phyloP scores from a whole-genome alignment of 139 green algal genomes.

The Chlorella sorokiniana region DNA sequence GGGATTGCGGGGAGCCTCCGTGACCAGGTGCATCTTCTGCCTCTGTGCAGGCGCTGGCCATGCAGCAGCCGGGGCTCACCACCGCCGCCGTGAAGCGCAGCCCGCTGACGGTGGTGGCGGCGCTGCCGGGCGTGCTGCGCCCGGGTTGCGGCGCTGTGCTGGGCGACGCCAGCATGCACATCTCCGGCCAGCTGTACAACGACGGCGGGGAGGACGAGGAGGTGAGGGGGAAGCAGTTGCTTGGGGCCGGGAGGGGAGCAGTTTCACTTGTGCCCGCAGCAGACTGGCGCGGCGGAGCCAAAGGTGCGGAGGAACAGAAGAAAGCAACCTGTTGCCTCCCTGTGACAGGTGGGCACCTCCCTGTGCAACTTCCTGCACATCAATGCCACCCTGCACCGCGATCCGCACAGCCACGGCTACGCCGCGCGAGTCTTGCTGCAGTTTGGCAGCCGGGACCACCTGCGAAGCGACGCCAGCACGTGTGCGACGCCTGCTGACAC shows the following conservation, averaged over 20 bases:
- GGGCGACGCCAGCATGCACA: not conserved
- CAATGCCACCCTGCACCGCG: not conserved
- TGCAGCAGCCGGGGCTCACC: slow-evolving; percentile 8
- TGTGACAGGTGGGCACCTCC: slow-evolving; percentile 8
- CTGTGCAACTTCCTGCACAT: slow-evolving; percentile 19
- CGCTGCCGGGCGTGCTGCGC: slow-evolving; percentile 9
- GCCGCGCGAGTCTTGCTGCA: not conserved
- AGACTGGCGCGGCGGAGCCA: not conserved
- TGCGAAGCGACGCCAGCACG: not conserved
- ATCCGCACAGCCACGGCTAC: not conserved
- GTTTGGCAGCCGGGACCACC: slow-evolving; percentile 16
- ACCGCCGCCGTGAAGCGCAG: slow-evolving; percentile 5
- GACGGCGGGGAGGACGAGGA: slow-evolving; percentile 28
- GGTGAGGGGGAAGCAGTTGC: not conserved
- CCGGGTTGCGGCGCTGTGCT: not conserved
- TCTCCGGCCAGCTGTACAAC: slow-evolving; percentile 9
- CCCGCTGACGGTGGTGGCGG: slow-evolving; percentile 20
- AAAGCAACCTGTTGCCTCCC: not conserved
- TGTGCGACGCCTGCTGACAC: not conserved
- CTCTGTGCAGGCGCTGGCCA: slow-evolving; percentile 13
- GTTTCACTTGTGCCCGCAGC: not conserved
- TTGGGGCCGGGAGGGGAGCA: no score
- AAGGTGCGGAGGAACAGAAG: not conserved
- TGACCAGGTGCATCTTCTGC: not conserved
- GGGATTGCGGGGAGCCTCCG: not conserved